Percentiles rank a stretch among this genome's conserved stretches.
phyloP scores from a whole-genome alignment of 1,284 basidiomycete species.

The Lentinus polychrous region DNA sequence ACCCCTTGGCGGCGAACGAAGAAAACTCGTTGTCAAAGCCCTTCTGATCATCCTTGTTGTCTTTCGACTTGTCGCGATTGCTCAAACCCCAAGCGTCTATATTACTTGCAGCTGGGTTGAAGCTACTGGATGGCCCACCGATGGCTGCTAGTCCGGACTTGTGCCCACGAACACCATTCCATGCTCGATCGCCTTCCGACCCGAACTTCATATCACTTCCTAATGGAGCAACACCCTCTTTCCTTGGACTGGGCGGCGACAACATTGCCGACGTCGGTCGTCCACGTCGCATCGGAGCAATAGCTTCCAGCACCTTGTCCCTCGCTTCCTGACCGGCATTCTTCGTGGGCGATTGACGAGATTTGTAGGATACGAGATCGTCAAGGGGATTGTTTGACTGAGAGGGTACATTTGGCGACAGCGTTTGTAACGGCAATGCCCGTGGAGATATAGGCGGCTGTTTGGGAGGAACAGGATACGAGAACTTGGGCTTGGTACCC shows the following conservation, averaged over 20 bases:
- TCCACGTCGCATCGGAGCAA: slow-evolving; percentile 72
- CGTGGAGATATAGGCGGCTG: slow-evolving; percentile 36
- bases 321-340: slow-evolving; percentile 58
- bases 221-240: slow-evolving; percentile 23
- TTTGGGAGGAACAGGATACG: slow-evolving; percentile 52
- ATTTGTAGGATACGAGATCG: slow-evolving; percentile 34
- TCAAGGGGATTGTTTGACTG: slow-evolving; percentile 31
- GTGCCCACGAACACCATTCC: slow-evolving; percentile 37
- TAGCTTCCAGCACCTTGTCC: slow-evolving; percentile 68
- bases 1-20: slow-evolving; percentile 42
- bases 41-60: slow-evolving; percentile 15
- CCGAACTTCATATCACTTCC: slow-evolving; percentile 33
- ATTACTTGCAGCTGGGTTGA: slow-evolving; percentile 16
- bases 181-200: slow-evolving; percentile 44
- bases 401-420: slow-evolving; percentile 20
- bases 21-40: slow-evolving; percentile 26
- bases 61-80: slow-evolving; percentile 18
- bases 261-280: slow-evolving; percentile 37
- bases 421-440: slow-evolving; percentile 18
- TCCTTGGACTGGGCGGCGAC: slow-evolving; percentile 32
- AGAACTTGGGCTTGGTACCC: slow-evolving; percentile 74
- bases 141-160: slow-evolving; percentile 28
- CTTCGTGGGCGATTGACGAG: slow-evolving; percentile 23
- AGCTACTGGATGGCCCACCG: slow-evolving; percentile 20
- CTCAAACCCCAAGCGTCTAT: slow-evolving; percentile 46